Evolutionary conservation across 2,329 filamentous ascomycete species (phyloP).

Genomic region (Fusarium phyllophilum): DNA sequence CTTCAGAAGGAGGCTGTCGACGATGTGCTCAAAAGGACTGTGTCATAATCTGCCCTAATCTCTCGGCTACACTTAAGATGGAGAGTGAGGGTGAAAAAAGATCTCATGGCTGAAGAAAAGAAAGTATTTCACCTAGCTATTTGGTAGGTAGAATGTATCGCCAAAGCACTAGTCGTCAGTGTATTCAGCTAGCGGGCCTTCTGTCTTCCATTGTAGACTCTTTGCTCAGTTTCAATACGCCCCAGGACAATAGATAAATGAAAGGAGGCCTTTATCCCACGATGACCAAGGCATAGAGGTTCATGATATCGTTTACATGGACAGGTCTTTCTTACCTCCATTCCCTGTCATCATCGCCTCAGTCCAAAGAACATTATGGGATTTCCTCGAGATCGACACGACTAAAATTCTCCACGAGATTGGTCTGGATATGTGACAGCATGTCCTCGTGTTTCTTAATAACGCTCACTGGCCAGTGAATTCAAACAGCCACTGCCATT

Average conservation of each 20-base stretch:
- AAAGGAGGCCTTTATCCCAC: neutral
- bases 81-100: neutral
- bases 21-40: neutral
- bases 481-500: slow-evolving; percentile 42
- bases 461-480: slow-evolving; percentile 47
- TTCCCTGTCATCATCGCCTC: fast-evolving
- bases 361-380: neutral
- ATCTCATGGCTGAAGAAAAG: too few relatives aligned
- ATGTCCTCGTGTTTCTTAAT: slow-evolving; percentile 44
- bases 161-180: neutral
- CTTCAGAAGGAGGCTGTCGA: slow-evolving; percentile 2
- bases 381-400: neutral
- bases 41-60: neutral
- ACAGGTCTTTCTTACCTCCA: neutral
- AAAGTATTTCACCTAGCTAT: too few relatives aligned
- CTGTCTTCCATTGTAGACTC: neutral
- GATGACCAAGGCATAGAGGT: fast-evolving
- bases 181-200: neutral
- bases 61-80: neutral
- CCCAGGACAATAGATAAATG: neutral
- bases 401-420: slow-evolving; percentile 37
- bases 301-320: neutral
- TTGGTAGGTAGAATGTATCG: neutral
- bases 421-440: slow-evolving; percentile 34
- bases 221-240: neutral